phyloP scores from a whole-genome alignment of 345 rosid genomes.

The Brassica nigra region DNA sequence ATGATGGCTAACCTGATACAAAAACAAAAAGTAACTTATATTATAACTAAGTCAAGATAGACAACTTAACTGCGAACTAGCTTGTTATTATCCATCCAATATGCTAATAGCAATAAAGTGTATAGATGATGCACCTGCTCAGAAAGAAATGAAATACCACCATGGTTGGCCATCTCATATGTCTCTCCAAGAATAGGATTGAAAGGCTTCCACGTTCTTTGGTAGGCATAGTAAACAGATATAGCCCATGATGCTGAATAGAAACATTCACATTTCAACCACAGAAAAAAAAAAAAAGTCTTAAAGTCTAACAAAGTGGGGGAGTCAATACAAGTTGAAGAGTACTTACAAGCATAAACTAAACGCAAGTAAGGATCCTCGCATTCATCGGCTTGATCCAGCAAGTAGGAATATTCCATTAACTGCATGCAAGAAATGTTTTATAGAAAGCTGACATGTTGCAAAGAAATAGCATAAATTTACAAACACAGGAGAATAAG shows the following conservation, averaged over 20 bases:
- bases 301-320: too few species aligned
- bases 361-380: slow-evolving; percentile 90
- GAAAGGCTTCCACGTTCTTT: slow-evolving; percentile 94
- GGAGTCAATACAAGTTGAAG: background rate
- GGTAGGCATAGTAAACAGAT: slow-evolving; percentile 82
- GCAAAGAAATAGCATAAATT: slow-evolving; percentile 1
- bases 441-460: background rate
- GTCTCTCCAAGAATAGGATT: slow-evolving; percentile 99
- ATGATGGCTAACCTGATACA: slow-evolving; percentile 80
- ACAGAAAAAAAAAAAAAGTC: too few species aligned
- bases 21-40: background rate
- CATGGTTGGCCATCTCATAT: slow-evolving; percentile 79
- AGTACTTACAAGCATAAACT: slow-evolving; percentile 74
- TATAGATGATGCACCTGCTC: slow-evolving; percentile 65
- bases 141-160: slow-evolving; percentile 70
- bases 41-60: background rate
- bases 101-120: background rate
- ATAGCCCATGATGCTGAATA: slow-evolving; percentile 80
- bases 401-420: slow-evolving; percentile 82
- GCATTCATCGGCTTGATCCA: slow-evolving; percentile 86
- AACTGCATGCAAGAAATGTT: slow-evolving; percentile 48
- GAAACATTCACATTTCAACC: too few species aligned
- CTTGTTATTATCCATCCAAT: background rate
- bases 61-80: background rate
- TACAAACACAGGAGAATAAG: background rate